Conservation (phyloP, 306 rosid species). For the Oxytropis ochrocephala region DNA sequence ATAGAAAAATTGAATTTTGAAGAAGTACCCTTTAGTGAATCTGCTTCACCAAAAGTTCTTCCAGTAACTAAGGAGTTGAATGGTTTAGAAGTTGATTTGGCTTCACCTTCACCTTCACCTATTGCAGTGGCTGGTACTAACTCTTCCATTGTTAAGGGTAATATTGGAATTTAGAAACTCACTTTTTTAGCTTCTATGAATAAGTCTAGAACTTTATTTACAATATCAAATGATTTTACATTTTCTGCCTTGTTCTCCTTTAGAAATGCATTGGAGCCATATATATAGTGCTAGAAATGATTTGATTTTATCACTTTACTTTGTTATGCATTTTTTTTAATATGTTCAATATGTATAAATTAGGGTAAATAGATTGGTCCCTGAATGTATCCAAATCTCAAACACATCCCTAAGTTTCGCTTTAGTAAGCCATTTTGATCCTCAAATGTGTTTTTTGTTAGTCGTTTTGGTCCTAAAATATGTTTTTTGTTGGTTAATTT, state of each 20-base stretch:
- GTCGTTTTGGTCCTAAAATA: too few relatives aligned
- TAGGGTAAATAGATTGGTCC: too few relatives aligned
- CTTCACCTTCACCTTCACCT: slow-evolving; percentile 13
- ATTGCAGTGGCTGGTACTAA: background rate
- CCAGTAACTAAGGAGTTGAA: slow-evolving; percentile 8
- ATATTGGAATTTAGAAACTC: slow-evolving; percentile 14
- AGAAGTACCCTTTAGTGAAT: slow-evolving; percentile 4
- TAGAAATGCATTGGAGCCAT: background rate
- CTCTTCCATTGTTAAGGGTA: slow-evolving; percentile 20
- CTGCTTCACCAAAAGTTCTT: slow-evolving; percentile 8
- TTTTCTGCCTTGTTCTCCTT: background rate
- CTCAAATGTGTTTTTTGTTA: too few relatives aligned
- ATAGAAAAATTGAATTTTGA: background rate
- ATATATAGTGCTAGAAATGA: background rate
- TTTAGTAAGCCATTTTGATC: too few relatives aligned
- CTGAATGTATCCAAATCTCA: too few relatives aligned
- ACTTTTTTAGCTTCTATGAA: slow-evolving; percentile 11
- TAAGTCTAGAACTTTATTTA: slow-evolving; percentile 14
- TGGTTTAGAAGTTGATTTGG: slow-evolving; percentile 7
- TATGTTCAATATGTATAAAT: background rate
- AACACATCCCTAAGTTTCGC: too few relatives aligned
- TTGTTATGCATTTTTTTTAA: background rate
- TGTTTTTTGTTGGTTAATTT: too few relatives aligned
- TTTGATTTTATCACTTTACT: background rate
- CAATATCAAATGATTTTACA: slow-evolving; percentile 7